Conservation (phyloP, 1,284 basidiomycete genomes). For the Rhodotorula sp. region DNA sequence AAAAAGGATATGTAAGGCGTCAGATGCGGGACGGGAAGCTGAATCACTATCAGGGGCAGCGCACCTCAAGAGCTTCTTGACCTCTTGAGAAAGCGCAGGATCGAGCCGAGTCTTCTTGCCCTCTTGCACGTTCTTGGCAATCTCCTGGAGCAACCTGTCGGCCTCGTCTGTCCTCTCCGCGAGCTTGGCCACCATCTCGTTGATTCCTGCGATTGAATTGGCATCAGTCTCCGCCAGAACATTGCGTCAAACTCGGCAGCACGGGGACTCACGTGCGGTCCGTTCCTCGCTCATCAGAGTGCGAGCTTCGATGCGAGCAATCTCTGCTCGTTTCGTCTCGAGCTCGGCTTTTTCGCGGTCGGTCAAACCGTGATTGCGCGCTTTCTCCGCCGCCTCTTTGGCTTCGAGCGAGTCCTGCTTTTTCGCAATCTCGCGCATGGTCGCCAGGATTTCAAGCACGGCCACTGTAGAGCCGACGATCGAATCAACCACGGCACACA, state of each 20-base stretch:
- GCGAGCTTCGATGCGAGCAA: conserved; percentile 21
- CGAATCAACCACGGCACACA: not conserved
- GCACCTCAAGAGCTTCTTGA: conserved; percentile 28
- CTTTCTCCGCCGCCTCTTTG: conserved; percentile 11
- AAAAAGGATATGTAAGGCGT: no score
- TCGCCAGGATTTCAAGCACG: conserved; percentile 30
- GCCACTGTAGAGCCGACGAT: not conserved
- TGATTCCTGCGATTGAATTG: conserved; percentile 2
- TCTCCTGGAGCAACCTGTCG: conserved; percentile 17
- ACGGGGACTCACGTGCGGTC: conserved; percentile 7
- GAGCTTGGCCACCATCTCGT: conserved; percentile 23
- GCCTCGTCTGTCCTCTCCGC: conserved; percentile 16
- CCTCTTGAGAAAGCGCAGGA: conserved; percentile 26
- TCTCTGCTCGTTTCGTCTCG: conserved; percentile 29
- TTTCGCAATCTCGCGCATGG: conserved; percentile 18
- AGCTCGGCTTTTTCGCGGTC: conserved; percentile 24
- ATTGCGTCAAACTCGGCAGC: not conserved
- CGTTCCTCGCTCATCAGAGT: conserved; percentile 12
- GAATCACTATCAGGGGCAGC: not conserved
- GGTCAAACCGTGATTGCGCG: conserved; percentile 10
- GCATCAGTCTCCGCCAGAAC: not conserved
- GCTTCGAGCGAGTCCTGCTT: conserved; percentile 20
- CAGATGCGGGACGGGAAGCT: no score
- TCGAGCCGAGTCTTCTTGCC: conserved; percentile 26
- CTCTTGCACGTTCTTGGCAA: conserved; percentile 19